Conservation (phyloP, 2,329 filamentous ascomycete species). For the Chaetothyriales sp. region DNA sequence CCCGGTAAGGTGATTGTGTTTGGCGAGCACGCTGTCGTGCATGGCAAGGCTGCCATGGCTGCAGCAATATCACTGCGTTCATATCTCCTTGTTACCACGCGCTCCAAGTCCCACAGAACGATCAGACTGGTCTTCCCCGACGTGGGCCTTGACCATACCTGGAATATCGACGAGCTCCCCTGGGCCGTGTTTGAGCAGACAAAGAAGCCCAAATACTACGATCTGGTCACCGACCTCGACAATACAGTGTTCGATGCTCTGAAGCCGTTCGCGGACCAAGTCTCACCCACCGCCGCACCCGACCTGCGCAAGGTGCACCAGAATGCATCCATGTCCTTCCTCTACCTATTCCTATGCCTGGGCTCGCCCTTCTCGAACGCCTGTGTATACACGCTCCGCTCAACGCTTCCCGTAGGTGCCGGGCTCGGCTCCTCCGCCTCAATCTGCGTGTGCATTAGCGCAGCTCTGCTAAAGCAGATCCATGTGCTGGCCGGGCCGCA, state of each 20-base stretch:
- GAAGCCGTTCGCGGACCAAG: conserved; percentile 57
- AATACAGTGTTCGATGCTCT: conserved; percentile 65
- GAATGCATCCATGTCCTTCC: conserved; percentile 66
- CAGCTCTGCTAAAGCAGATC: conserved; percentile 73
- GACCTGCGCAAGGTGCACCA: conserved; percentile 71
- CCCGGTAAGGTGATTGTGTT: conserved; percentile 97
- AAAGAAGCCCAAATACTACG: conserved; percentile 88
- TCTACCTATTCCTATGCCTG: conserved; percentile 84
- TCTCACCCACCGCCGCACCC: conserved; percentile 53
- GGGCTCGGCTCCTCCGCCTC: conserved; percentile 90
- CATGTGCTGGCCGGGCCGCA: conserved; percentile 80
- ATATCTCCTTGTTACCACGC: conserved; percentile 86
- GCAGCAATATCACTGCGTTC: conserved; percentile 89
- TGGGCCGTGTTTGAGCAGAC: conserved; percentile 63
- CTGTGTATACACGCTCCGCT: conserved; percentile 79
- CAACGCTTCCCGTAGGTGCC: conserved; percentile 82
- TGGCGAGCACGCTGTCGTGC: conserved; percentile 94
- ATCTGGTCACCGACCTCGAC: conserved; percentile 71
- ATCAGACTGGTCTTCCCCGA: conserved; percentile 83
- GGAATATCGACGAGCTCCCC: conserved; percentile 83
- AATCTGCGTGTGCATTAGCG: conserved; percentile 73
- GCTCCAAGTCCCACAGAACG: conserved; percentile 81
- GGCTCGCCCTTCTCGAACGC: conserved; percentile 64
- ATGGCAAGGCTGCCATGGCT: conserved; percentile 91
- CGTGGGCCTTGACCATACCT: conserved; percentile 75